Percentiles rank a stretch among this genome's conserved stretches.
phyloP scores from a whole-genome alignment of 1,284 basidiomycete genomes.

The Leccinum pseudoinsigne region DNA sequence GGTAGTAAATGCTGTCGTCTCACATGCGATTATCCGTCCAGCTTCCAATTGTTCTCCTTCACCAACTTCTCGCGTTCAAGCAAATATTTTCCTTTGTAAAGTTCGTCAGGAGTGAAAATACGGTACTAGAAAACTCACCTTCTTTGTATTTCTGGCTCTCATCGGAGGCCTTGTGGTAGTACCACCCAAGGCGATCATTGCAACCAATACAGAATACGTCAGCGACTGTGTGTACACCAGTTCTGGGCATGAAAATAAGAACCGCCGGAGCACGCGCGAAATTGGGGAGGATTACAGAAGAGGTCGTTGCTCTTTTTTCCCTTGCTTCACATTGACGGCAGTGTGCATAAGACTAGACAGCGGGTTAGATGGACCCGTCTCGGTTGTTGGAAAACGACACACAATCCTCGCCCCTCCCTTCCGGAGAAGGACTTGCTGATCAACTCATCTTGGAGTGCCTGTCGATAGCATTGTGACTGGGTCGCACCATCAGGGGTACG shows the following conservation, averaged over 20 bases:
- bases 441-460: conserved; percentile 84
- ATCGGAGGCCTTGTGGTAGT: conserved; percentile 80
- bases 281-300: conserved; percentile 53
- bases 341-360: conserved; percentile 69
- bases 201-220: conserved; percentile 81
- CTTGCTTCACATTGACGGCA: conserved; percentile 73
- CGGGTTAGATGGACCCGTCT: background rate
- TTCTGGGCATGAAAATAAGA: conserved; percentile 43
- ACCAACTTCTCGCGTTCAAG: conserved; percentile 77
- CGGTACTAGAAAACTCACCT: conserved; percentile 43
- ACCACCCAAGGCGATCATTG: conserved; percentile 80
- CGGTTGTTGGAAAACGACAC: conserved; percentile 33
- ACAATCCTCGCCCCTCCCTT: conserved; percentile 82
- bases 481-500: background rate
- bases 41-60: conserved; percentile 78
- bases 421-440: conserved; percentile 87
- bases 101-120: background rate
- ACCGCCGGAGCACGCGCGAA: background rate
- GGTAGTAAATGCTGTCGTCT: background rate
- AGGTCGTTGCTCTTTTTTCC: conserved; percentile 73
- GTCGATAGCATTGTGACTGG: conserved; percentile 2
- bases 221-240: conserved; percentile 81
- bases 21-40: conserved; percentile 41
- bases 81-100: conserved; percentile 71
- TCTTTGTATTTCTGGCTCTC: conserved; percentile 86